Evolutionary conservation across 495 filamentous ascomycete genomes (phyloP).

Genomic region (Pyronema domesticum): DNA sequence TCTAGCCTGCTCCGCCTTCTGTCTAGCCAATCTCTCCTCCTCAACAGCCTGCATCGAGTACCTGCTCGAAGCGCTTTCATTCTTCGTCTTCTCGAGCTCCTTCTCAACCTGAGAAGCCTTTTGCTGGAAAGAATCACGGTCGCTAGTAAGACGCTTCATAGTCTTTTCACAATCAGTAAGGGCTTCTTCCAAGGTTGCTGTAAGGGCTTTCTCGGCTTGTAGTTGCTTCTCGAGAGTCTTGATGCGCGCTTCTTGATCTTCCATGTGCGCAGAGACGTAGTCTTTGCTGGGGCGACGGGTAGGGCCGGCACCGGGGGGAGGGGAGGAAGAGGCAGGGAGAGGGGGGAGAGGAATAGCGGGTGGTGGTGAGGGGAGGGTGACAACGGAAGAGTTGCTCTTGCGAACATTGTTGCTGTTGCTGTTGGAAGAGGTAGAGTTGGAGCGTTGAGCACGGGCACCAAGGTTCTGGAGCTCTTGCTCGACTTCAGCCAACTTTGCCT

Average conservation of each 20-base stretch:
- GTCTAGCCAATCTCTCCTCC: conserved; percentile 73
- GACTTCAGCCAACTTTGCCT: conserved; percentile 44
- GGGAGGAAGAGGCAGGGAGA: conserved; percentile 42
- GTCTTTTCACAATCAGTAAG: conserved; percentile 83
- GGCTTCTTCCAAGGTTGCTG: conserved; percentile 83
- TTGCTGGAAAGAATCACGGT: conserved; percentile 78
- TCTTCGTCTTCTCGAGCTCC: conserved; percentile 44
- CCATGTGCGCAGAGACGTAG: conserved; percentile 48
- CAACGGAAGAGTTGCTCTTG: conserved; percentile 58
- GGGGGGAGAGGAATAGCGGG: conserved; percentile 88
- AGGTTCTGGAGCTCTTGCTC: conserved; percentile 25
- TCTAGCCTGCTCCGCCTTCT: conserved; percentile 72
- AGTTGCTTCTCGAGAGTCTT: conserved; percentile 94
- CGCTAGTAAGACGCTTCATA: conserved; percentile 29
- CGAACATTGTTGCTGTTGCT: conserved; percentile 40
- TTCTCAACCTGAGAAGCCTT: conserved; percentile 59
- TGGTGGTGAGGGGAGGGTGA: conserved; percentile 74
- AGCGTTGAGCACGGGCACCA: conserved; percentile 41
- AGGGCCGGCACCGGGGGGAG: conserved; percentile 30
- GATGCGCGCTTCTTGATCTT: conserved; percentile 89
- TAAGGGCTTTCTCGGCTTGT: conserved; percentile 89
- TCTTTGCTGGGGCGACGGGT: conserved; percentile 67
- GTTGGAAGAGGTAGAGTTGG: conserved; percentile 52
- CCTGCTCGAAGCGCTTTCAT: conserved; percentile 49
- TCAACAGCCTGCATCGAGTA: conserved; percentile 85